Base-by-base conservation (phyloP, 106 monocot genomes). In the Platanthera zijinensis region DNA sequence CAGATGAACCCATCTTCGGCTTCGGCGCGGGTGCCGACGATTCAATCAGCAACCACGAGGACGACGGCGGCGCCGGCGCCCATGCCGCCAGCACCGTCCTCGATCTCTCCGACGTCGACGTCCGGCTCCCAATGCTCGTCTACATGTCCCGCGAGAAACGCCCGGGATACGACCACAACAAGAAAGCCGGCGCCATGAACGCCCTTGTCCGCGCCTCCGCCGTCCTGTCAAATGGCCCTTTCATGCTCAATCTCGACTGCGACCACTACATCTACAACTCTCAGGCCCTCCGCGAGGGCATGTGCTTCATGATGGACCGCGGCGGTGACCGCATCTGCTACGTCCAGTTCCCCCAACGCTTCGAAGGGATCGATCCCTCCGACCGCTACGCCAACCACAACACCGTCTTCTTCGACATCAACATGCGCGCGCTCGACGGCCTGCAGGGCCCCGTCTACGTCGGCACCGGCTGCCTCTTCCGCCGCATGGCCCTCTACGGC, bases 231-330 rank as follows among this genome's bases (percentile, higher is more conserved):
- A 97, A 97, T 57, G 95, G 95, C 48, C 90, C 95, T 25, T 95
- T 95, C 82, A 95, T 95, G 50, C 91, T 97, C 73, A 97, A 97
- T 70, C 93, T 97, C 32, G 96, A 97, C 80, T 97, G 96, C 48
- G 96, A 97, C 66, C 96, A 97, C 82, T 97, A 97, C 75, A 77
- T 97, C 21, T 97, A 94, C 86, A 97, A 97, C 77, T 97, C 97
- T 6, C 89, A 89, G 68, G 97, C 97, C n/a, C 74, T 97, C 76
- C 93, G 89, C 13, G 97, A 97, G 76, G 97, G 97, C 30, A 97
- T 97, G 86, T 97, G 97, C 76, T 91, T 91, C 82, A 91, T 91
- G 91, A 86, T 91, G 86, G 91, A 92, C 61, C 92, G 92, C 28
- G 92, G 92, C 9, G 92, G 92, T 6, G 92, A 92, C 66, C 92